Evolutionary conservation across 768 basidiomycete species (phyloP).

Genomic region (Podaxis sp.): DNA sequence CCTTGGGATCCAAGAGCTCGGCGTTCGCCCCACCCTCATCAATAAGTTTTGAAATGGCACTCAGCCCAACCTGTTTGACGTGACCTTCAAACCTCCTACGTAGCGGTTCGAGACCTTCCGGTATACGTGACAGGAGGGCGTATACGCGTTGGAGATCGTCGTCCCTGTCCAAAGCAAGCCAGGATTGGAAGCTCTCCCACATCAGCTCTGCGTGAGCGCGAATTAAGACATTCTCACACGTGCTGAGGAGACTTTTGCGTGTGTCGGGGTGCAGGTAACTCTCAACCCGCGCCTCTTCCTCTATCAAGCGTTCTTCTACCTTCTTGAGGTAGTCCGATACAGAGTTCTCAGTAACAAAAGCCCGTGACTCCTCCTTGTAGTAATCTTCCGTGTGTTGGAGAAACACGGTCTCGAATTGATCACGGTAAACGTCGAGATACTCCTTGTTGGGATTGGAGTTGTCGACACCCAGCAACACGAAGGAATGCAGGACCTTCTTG

Average conservation of each 20-base stretch:
- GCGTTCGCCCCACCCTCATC: conserved; percentile 54
- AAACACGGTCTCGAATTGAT: conserved; percentile 89
- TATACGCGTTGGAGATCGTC: conserved; percentile 98
- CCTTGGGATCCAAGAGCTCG: conserved; percentile 86
- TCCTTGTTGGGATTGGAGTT: conserved; percentile 88
- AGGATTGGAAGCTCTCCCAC: conserved; percentile 92
- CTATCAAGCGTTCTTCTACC: conserved; percentile 87
- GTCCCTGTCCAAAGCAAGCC: conserved; percentile 93
- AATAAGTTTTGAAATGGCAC: conserved; percentile 76
- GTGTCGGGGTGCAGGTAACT: conserved; percentile 90
- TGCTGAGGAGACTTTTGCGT: conserved; percentile 75
- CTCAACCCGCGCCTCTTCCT: conserved; percentile 95
- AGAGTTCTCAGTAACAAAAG: conserved; percentile 86
- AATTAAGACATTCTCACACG: conserved; percentile 93
- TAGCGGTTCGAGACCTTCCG: conserved; percentile 88
- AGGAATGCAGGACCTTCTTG: conserved; percentile 95
- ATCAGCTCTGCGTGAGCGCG: conserved; percentile 84
- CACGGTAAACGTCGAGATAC: conserved; percentile 92
- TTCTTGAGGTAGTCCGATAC: conserved; percentile 97
- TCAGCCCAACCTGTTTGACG: conserved; percentile 87
- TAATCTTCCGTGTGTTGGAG: conserved; percentile 84
- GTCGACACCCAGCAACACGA: conserved; percentile 93
- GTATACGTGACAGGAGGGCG: conserved; percentile 86
- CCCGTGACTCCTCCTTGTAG: conserved; percentile 90
- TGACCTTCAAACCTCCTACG: conserved; percentile 93